A percentile compares a stretch with the other conserved stretches of the same genome.
These are phyloP conservation scores for Aureobasidium sp. DNA, from an alignment of 2,329 filamentous ascomycete species.

Conservation along the genomic window DNA sequence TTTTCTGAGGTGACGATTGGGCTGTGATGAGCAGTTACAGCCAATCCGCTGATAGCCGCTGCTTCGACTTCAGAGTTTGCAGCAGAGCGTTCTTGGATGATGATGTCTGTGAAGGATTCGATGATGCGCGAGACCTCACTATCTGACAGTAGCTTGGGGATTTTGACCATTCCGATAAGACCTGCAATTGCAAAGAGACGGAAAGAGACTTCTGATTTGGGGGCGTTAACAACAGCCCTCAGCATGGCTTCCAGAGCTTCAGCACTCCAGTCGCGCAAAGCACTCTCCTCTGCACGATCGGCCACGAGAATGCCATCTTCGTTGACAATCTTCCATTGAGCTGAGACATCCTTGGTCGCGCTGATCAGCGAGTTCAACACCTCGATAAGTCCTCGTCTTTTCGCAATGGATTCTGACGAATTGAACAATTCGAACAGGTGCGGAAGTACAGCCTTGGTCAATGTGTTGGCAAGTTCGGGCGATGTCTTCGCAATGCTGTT, in stretches of 20 bases:
- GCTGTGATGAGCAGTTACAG: conserved; percentile 56
- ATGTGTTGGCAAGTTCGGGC: conserved; percentile 46
- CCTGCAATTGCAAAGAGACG: conserved; percentile 40
- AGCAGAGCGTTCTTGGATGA: conserved; percentile 52
- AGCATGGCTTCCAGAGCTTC: conserved; percentile 38
- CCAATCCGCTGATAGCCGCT: conserved; percentile 51
- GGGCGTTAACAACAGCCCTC: conserved; percentile 37
- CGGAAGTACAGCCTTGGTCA: conserved; percentile 51
- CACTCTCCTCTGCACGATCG: conserved; percentile 28
- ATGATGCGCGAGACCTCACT: conserved; percentile 44
- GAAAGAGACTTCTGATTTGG: conserved; percentile 45
- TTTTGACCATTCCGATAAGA: conserved; percentile 37
- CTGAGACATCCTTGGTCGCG: conserved; percentile 51
- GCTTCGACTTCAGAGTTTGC: conserved; percentile 52
- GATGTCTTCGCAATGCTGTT: conserved; percentile 51
- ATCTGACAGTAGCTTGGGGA: conserved; percentile 36
- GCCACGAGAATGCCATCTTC: conserved; percentile 16
- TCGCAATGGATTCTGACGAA: conserved; percentile 54
- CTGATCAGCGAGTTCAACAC: conserved; percentile 52
- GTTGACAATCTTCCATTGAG: conserved; percentile 43
- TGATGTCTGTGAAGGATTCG: conserved; percentile 54
- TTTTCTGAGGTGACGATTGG: conserved; percentile 57
- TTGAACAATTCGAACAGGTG: conserved; percentile 55
- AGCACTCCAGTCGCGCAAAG: conserved; percentile 34
- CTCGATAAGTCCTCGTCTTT: conserved; percentile 56